These are phyloP conservation scores for Calonectria fujianensis DNA, from an alignment of 2,329 filamentous ascomycete species.

Conservation along the genomic window DNA sequence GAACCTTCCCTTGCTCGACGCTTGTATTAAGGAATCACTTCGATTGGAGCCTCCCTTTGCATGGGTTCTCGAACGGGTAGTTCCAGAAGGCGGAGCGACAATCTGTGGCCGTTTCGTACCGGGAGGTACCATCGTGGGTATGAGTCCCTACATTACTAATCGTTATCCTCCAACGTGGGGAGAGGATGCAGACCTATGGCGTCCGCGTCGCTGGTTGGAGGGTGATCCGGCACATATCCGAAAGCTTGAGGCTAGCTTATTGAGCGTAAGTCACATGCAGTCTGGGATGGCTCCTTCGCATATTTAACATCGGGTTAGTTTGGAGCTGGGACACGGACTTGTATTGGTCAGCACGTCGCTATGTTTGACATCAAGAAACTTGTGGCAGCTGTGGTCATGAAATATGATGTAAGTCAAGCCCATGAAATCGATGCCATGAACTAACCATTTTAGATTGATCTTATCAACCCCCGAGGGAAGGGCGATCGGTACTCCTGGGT, in stretches of 20 bases:
- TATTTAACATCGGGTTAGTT: neutral
- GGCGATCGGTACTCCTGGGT: neutral
- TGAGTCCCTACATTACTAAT: slow-evolving; percentile 4
- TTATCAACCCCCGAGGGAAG: neutral
- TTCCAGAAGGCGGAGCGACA: neutral
- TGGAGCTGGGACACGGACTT: neutral
- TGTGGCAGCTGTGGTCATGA: neutral
- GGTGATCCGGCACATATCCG: neutral
- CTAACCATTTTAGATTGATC: neutral
- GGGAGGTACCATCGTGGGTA: slow-evolving; percentile 1
- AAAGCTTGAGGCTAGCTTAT: slow-evolving; percentile 5
- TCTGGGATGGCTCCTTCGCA: neutral
- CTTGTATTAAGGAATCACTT: neutral
- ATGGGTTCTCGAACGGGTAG: neutral
- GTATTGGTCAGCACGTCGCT: neutral
- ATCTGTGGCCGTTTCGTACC: neutral
- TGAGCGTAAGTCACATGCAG: neutral
- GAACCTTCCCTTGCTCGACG: neutral
- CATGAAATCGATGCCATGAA: neutral
- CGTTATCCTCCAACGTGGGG: neutral
- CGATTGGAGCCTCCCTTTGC: neutral
- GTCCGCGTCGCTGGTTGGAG: neutral
- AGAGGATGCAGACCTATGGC: neutral
- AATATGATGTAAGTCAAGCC: neutral
- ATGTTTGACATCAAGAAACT: neutral